These are phyloP conservation scores for Anthostomella pinea DNA, from an alignment of 2,329 filamentous ascomycete species.

Conservation along the genomic window DNA sequence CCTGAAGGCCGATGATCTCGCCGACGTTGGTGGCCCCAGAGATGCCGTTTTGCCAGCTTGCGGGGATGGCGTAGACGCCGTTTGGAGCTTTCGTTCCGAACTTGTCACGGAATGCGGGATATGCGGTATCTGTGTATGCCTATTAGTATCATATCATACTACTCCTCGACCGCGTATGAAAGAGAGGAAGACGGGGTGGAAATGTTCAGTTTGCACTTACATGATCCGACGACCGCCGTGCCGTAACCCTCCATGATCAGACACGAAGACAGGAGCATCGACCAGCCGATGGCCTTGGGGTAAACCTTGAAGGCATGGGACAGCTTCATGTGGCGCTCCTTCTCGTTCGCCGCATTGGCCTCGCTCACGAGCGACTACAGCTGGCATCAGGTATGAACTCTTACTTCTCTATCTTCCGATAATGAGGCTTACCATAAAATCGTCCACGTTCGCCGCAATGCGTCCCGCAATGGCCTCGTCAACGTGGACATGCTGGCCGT, in stretches of 20 bases:
- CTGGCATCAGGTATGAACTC: too few relatives aligned
- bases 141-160: too few relatives aligned
- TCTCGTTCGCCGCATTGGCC: constrained; percentile 38
- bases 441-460: constrained; percentile 29
- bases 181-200: too few relatives aligned
- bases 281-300: constrained; percentile 42
- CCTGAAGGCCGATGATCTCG: constrained; percentile 44
- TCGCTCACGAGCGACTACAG: constrained; percentile 30
- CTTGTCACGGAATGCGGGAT: constrained; percentile 31
- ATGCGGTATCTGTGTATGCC: constrained; percentile 34
- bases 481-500: constrained; percentile 19
- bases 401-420: too few relatives aligned
- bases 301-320: constrained; percentile 40
- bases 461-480: constrained; percentile 25
- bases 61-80: constrained; percentile 40
- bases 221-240: constrained; percentile 29
- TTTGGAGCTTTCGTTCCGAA: constrained; percentile 33
- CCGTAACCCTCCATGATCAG: constrained; percentile 37
- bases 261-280: constrained; percentile 39
- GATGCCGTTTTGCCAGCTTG: constrained; percentile 47
- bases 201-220: constrained; percentile 20
- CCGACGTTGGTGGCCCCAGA: constrained; percentile 43
- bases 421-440: constrained; percentile 27
- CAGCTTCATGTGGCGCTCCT: constrained; percentile 37
- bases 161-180: too few relatives aligned